These are phyloP conservation scores for Kurtzmaniella quercitrusa DNA, from an alignment of 1,139 yeast species.

Conservation along the genomic window DNA sequence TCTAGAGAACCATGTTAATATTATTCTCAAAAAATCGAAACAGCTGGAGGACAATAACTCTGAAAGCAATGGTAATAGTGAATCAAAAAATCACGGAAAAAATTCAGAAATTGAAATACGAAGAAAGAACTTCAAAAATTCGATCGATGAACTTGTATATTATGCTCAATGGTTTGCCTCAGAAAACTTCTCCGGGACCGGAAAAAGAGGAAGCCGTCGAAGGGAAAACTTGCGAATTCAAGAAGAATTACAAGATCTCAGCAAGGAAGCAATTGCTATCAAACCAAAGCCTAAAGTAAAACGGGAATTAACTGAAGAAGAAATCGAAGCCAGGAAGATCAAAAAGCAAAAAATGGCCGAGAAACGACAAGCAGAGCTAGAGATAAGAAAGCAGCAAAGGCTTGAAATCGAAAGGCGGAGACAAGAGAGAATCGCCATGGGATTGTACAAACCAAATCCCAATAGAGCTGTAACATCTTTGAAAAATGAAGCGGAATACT, in stretches of 20 bases:
- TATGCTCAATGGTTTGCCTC: constrained; percentile 8
- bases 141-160: constrained; percentile 6
- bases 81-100: not conserved
- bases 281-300: constrained; percentile 3
- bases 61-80: not conserved
- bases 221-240: constrained; percentile 1
- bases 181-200: constrained; percentile 3
- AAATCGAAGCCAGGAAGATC: constrained; percentile 6
- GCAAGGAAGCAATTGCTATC: constrained; percentile 8
- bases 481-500: constrained; percentile 29
- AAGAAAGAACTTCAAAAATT: constrained; percentile 5
- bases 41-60: not conserved
- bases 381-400: constrained; percentile 7
- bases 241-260: constrained; percentile 7
- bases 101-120: not conserved
- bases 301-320: constrained; percentile 11
- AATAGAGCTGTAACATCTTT: constrained; percentile 8
- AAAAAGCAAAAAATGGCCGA: constrained; percentile 4
- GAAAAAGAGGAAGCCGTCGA: constrained; percentile 7
- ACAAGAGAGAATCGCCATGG: constrained; percentile 8
- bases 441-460: constrained; percentile 10
- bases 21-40: not conserved
- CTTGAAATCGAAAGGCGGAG: constrained; percentile 6
- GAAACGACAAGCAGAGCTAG: constrained; percentile 6
- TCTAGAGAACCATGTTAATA: not conserved